Conservation (phyloP, 768 basidiomycete genomes). For the Mycena leptocephala region DNA sequence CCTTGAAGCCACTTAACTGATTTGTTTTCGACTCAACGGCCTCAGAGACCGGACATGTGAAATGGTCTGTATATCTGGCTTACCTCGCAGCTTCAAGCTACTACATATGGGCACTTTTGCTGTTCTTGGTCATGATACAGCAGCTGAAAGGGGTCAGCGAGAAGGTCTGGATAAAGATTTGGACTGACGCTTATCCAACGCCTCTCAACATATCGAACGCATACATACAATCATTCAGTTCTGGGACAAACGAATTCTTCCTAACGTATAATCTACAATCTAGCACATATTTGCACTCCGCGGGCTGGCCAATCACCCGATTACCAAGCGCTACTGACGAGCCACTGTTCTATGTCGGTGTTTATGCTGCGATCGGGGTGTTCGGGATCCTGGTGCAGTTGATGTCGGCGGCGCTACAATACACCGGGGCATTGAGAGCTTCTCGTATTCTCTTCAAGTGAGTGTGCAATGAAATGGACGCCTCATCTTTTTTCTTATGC, state of each 20-base stretch:
- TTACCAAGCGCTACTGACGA: constrained; percentile 70
- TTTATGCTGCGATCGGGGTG: constrained; percentile 73
- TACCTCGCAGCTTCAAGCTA: constrained; percentile 87
- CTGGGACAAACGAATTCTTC: no score
- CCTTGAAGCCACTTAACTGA: no score
- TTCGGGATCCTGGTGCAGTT: constrained; percentile 62
- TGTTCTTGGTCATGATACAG: constrained; percentile 60
- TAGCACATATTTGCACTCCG: no score
- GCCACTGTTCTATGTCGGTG: constrained; percentile 77
- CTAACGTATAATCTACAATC: constrained; percentile 41
- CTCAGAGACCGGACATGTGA: no score
- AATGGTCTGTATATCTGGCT: constrained; percentile 79
- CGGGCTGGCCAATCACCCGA: no score
- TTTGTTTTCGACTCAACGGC: no score
- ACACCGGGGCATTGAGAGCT: constrained; percentile 65
- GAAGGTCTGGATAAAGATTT: constrained; percentile 49
- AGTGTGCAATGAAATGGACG: no score
- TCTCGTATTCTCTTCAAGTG: constrained; percentile 57
- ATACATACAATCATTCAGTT: no score
- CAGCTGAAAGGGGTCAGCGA: constrained; percentile 47
- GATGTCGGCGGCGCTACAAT: constrained; percentile 65
- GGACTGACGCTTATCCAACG: no score
- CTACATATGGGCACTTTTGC: constrained; percentile 76
- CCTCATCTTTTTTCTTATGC: no score
- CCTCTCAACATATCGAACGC: no score